Evolutionary conservation across 202 grass and related monocot species (phyloP).

Genomic region (Schoenoplectus tabernaemontani): DNA sequence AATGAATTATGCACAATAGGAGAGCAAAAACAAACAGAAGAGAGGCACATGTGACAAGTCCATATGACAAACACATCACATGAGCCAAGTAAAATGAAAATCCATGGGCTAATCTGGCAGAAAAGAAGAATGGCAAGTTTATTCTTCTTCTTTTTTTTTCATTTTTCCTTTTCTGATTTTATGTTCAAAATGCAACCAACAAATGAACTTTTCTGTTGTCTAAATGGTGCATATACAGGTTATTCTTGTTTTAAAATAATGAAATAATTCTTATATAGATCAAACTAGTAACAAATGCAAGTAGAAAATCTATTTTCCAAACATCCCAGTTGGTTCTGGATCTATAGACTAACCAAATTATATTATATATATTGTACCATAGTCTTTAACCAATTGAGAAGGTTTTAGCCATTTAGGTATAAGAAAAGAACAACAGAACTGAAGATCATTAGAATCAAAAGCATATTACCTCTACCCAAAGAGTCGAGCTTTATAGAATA

Average conservation of each 20-base stretch:
- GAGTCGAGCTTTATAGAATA: slow-evolving; percentile 61
- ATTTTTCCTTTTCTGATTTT: not conserved
- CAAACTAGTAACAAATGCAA: slow-evolving; percentile 17
- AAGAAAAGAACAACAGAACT: slow-evolving; percentile 26
- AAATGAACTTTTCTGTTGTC: not conserved
- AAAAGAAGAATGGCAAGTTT: not conserved
- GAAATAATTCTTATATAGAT: not conserved
- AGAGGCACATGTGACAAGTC: not conserved
- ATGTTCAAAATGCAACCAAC: not conserved
- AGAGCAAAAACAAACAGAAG: not conserved
- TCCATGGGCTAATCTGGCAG: not conserved
- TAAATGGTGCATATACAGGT: not conserved
- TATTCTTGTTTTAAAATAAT: not conserved
- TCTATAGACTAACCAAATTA: slow-evolving; percentile 17
- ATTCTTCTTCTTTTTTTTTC: not conserved
- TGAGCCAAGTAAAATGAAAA: not conserved
- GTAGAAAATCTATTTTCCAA: not conserved
- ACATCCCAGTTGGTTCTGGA: slow-evolving; percentile 2
- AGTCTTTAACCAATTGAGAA: slow-evolving; percentile 9
- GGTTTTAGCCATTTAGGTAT: slow-evolving; percentile 9
- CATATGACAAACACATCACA: not conserved
- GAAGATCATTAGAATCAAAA: not conserved
- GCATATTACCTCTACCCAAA: slow-evolving; percentile 61
- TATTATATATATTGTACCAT: not conserved
- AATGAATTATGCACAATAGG: not conserved